Evolutionary conservation across 805 yeast species (phyloP).

Genomic region (Sporopachydermia quercuum): DNA sequence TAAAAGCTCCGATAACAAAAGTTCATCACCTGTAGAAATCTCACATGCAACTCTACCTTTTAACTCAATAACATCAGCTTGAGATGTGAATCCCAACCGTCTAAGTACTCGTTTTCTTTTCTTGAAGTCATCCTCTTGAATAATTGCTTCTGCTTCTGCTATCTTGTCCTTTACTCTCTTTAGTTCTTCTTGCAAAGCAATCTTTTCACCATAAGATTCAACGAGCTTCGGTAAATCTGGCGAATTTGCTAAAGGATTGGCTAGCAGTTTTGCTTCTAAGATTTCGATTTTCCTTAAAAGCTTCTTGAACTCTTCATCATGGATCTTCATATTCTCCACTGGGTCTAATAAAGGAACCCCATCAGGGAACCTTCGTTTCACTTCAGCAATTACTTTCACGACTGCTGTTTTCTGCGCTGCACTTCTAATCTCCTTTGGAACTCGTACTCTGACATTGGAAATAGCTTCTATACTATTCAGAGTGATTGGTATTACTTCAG

Average conservation of each 20-base stretch:
- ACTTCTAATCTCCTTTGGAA: conserved; percentile 54
- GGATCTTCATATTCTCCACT: conserved; percentile 81
- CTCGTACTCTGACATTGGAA: conserved; percentile 64
- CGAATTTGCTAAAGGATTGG: conserved; percentile 44
- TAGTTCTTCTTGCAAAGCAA: conserved; percentile 42
- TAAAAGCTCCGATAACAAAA: conserved; percentile 75
- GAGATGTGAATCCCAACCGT: conserved; percentile 79
- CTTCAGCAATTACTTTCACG: conserved; percentile 63
- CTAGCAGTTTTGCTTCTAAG: conserved; percentile 53
- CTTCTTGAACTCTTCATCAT: conserved; percentile 62
- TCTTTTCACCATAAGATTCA: conserved; percentile 48
- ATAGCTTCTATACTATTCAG: conserved; percentile 59
- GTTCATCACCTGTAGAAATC: conserved; percentile 80
- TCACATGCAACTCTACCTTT: conserved; percentile 98
- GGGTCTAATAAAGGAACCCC: conserved; percentile 92
- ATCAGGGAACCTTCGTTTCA: conserved; percentile 70
- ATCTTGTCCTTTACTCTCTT: conserved; percentile 49
- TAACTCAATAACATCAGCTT: conserved; percentile 73
- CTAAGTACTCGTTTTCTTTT: conserved; percentile 87
- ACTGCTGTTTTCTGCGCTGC: conserved; percentile 36
- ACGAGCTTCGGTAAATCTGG: conserved; percentile 47
- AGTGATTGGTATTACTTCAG: conserved; percentile 76
- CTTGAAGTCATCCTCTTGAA: conserved; percentile 87
- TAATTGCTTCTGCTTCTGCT: conserved; percentile 73
- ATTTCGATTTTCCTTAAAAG: conserved; percentile 70